Base-by-base conservation (phyloP, 2,329 filamentous ascomycete species). In the Hypoxylon sp. region DNA sequence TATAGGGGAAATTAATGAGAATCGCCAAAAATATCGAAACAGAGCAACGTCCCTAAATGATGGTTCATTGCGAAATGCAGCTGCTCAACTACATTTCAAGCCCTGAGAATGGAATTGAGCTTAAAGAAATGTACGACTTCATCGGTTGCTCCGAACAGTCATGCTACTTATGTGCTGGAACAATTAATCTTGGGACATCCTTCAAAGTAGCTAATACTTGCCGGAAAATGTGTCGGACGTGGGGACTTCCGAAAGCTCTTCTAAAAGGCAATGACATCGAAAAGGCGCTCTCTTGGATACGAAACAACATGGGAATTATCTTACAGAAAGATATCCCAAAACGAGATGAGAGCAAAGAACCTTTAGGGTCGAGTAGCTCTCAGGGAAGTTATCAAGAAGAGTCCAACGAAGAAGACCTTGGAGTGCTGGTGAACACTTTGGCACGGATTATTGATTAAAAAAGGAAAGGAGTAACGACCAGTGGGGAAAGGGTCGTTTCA, bases 161-260 rank as follows among this genome's bases (percentile, higher is more conserved):
- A 46, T 46, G 43, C 20, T 46, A 24, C 20, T 20, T 46, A 22
- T 46, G 43, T 46, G 43, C 43, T 22, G 43, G 43, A 26, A 26
- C 22, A 20, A 46, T 46, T 8, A 46, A 46, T 6, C 22, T 46
- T 11, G 43, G 43, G 13, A 46, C 43, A 15, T 3, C 5, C 13
- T 46, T 46, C 8, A 26, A 15, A 26, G 43, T 46, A 5, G 43
- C 43, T 13, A 8, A 26, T 26, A n/a, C 43, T 46, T 20, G 26
- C 43, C 15, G 20, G 43, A 46, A 46, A 13, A 11, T 46, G 11
- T 46, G 26, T 20, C 2, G 43, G 2, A 6, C 20, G 1, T 46
- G 43, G 43, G 43, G 43, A 11, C 13, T 46, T 20, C 43, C 43
- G 1, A 26, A 26, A 46, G 20, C 20, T 24, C 43, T 46, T 46